Base-by-base conservation (phyloP, 768 basidiomycete species). In the Clavulina sp. region DNA sequence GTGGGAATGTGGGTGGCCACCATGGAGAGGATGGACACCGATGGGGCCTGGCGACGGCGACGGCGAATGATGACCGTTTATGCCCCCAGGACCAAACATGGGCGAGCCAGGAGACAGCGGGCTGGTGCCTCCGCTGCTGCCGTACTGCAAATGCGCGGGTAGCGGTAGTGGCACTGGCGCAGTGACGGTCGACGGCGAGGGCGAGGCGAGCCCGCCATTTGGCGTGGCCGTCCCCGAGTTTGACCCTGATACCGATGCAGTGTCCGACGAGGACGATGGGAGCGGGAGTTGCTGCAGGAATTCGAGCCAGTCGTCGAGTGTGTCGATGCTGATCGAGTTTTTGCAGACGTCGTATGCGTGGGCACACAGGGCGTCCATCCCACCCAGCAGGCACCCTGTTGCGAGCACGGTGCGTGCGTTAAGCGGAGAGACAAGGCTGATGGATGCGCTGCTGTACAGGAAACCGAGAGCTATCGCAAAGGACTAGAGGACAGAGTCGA, bases 351-450 rank as follows among this genome's bases (percentile, higher is more conserved):
- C 75, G 64, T 89, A 91, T 21, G 88, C 76, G 60, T 80, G 80
- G 56, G 73, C 73, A 65, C 80, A 82, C 32, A 92, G 69, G 32
- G 91, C 84, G 41, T 87, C 78, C 82, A 91, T 83, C 41, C 84
- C 86, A 49, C 84, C 85, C 41, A 91, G 74, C 31, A 88, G 70
- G 65, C 80, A 85, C 13, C 81, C 83, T 41, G 86, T 82, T 43
- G 87, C 84, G 48, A 93, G 77, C 34, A 88, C 82, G 19, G 78
- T 80, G 61, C 86, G 78, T 52, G 86, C 82, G 66, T 91, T 91
- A 60, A 78, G 74, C 48, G 82, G 74, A 59, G 73, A 75, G 58
- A 92, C 72, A 54, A 78, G 65, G 60, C 69, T 74, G 57, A 84
- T 65, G 48, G 82, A 81, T 54, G 78, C 69, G 53, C 77, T 74